Evolutionary conservation across 2,329 filamentous ascomycete genomes (phyloP), one percentile per base, ranked within the genome.

Genomic region (Fusarium chuoi): DNA sequence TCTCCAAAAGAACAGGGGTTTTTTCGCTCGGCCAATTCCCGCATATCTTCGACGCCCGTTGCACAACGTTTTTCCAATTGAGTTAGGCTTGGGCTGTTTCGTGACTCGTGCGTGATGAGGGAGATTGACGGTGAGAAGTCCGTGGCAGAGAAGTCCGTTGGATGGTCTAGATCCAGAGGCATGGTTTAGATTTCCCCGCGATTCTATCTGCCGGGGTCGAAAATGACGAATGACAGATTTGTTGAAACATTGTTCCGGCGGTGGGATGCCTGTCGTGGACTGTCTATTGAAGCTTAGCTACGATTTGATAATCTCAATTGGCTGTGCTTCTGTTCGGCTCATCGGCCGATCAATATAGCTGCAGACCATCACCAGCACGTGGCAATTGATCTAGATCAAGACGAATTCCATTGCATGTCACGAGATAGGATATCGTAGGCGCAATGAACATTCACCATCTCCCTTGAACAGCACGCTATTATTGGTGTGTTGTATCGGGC

Each of bases 11-110:
- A 61, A 10, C 45, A 30, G 45, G 46, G 36, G 14, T 15, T 24
- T 41, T 52, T n/a, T 51, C 48, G 30, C 56, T 64, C 55, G 61
- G 61, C 44, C 61, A 61, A 64, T 48, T 42, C 55, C 61, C 54
- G 42, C 59, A 22, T 28, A 6, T 9, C 24, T 15, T 24, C 22
- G 12, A 38, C 36, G 36, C 58, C 46, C 48, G n/a, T 52, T 61
- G 20, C 33, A 18, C 26, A 28, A 30, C 18, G 33, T 28, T 41
- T 42, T 28, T 41, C 36, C n/a, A 28, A 42, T 26, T 36, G 20
- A 61, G 58, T 26, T 35, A 60, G 28, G 45, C 36, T 7, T 61
- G n/a, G 9, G 22, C 5, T 30, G 13, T 18, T 57, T 22, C 20
- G 33, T 30, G 59, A 38, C 59, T 57, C 49, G 35, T 58, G 60